Evolutionary conservation across 495 filamentous ascomycete species (phyloP), one percentile per base, ranked within the genome.

Genomic region (Xylaria flabelliformis): DNA sequence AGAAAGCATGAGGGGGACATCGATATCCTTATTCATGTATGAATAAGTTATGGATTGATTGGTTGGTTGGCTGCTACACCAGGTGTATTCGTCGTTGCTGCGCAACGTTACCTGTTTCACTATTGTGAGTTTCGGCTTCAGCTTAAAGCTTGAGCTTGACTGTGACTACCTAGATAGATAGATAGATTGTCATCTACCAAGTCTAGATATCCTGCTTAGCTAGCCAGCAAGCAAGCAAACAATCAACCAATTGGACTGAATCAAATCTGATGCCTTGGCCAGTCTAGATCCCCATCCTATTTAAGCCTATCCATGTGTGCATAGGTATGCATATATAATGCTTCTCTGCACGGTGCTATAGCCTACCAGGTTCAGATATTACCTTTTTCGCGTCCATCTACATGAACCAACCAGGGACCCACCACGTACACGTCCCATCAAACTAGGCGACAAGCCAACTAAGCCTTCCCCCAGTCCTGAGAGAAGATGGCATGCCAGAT

Each of bases 401-500:
- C 10, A 51, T 7, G 21, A 13, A 48, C 46, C 36, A 39, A 39
- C 36, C 36, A 39, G n/a, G n/a, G n/a, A n/a, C 6, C 36, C 26
- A 29, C 26, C 5, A 46, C 44, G 13, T 4, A 12, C 19, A 0
- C 21, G 21, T n/a, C 7, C 24, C 24, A 26, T 55, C 21, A 26
- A 55, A 26, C 3, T 3, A 4, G 4, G 8, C 8, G 21, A 1
- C 19, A 50, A 9, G 46, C 19, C n/a, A 29, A 7, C 58, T 53
- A 62, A 29, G 0, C 44, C 56, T 41, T 67, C 0, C 34, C 42
- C 42, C 79, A 75, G 21, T 82, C 82, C 65, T 82, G 75, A 0
- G 74, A 71, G 69, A 89, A 88, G 1, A 89, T 81, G 24, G 78
- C 80, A 66, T 87, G 85, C 86, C 86, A 94, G 32, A 94, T 82